These are phyloP conservation scores for Arthroderma sp. DNA, from an alignment of 2,329 filamentous ascomycete genomes.

Conservation along the genomic window DNA sequence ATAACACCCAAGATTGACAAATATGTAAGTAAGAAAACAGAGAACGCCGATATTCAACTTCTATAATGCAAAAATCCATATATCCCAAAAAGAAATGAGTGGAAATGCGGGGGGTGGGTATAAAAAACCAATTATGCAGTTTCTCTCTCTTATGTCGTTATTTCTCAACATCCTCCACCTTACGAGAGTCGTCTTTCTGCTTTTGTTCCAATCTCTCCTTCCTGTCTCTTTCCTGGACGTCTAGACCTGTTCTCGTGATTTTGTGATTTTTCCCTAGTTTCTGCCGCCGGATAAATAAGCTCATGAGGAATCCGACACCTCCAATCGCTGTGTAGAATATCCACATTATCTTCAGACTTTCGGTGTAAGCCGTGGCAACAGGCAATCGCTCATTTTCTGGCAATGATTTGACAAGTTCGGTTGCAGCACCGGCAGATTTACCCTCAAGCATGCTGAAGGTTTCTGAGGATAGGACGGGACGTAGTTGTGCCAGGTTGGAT, in stretches of 20 bases:
- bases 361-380: slow-evolving; percentile 30
- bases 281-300: slow-evolving; percentile 25
- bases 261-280: slow-evolving; percentile 30
- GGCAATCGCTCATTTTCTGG: slow-evolving; percentile 21
- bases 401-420: slow-evolving; percentile 21
- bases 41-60: no score
- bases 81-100: no score
- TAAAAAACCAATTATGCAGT: neutral
- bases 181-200: slow-evolving; percentile 11
- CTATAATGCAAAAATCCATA: no score
- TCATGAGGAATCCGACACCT: slow-evolving; percentile 26
- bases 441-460: neutral
- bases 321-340: slow-evolving; percentile 34
- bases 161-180: slow-evolving; percentile 7
- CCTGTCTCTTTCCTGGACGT: slow-evolving; percentile 30
- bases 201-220: slow-evolving; percentile 20
- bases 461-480: slow-evolving; percentile 3
- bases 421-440: slow-evolving; percentile 24
- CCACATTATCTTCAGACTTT: slow-evolving; percentile 37
- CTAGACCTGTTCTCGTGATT: slow-evolving; percentile 33
- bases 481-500: slow-evolving; percentile 4
- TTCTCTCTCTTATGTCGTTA: neutral
- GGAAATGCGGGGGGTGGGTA: no score
- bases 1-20: no score
- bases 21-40: no score